Conservation (phyloP, 176 grass and related monocot genomes). For the Aegilops speltoides region DNA sequence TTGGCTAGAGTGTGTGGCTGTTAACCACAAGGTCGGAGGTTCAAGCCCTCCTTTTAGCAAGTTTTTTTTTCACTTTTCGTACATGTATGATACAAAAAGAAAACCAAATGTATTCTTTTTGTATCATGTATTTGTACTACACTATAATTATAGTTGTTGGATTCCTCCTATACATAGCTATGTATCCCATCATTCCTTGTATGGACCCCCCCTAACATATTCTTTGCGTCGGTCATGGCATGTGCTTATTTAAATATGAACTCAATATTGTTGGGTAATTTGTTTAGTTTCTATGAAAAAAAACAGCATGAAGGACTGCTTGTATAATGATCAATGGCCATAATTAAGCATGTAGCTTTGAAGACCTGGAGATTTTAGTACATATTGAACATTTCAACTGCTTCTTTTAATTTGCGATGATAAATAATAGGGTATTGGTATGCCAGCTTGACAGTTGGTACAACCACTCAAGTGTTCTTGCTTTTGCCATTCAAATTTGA, state of each 20-base stretch:
- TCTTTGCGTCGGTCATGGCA: background rate
- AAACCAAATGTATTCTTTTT: too few species aligned
- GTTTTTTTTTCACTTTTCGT: too few species aligned
- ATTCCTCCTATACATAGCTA: background rate
- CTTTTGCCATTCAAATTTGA: background rate
- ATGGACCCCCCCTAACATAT: background rate
- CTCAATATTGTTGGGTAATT: background rate
- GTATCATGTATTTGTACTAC: too few species aligned
- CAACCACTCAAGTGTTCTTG: background rate
- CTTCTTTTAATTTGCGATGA: background rate
- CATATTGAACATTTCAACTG: background rate
- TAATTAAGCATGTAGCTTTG: background rate
- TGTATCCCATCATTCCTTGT: background rate
- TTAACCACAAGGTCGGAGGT: slow-evolving; percentile 71
- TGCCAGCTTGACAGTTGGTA: background rate
- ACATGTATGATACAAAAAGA: too few species aligned
- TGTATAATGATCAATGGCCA: background rate
- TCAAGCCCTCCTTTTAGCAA: background rate
- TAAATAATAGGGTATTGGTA: background rate
- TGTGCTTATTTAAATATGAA: background rate
- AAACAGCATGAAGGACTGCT: background rate
- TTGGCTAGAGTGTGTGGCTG: slow-evolving; percentile 73
- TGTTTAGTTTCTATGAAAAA: background rate
- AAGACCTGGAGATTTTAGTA: background rate
- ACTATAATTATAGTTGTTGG: background rate